Conservation (phyloP, 1,284 basidiomycete species). For the Microstroma glucosiphilum region DNA sequence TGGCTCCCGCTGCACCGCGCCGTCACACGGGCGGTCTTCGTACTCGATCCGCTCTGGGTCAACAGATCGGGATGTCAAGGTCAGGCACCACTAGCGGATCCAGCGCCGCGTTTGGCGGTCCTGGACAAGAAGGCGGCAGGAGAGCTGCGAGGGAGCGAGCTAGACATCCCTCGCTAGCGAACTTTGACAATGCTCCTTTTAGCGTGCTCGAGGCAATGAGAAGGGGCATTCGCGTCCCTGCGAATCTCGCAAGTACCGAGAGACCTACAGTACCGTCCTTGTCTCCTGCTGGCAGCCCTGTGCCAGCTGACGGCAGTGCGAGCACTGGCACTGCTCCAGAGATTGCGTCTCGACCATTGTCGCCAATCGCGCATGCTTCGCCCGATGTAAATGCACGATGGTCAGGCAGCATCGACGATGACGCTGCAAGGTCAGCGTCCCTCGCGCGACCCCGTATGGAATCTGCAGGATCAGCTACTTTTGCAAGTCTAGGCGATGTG, state of each 20-base stretch:
- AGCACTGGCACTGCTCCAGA: background rate
- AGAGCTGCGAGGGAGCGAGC: conserved; percentile 37
- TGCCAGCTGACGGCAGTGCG: no score
- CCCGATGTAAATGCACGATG: background rate
- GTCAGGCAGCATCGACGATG: background rate
- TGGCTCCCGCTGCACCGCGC: conserved; percentile 15
- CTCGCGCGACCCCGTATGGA: no score
- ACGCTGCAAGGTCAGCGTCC: no score
- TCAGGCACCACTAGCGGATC: conserved; percentile 14
- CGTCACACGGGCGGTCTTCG: conserved; percentile 36
- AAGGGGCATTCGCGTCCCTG: conserved; percentile 12
- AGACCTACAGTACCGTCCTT: background rate
- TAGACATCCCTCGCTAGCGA: conserved; percentile 19
- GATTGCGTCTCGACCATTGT: background rate
- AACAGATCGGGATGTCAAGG: conserved; percentile 14
- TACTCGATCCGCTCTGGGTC: conserved; percentile 30
- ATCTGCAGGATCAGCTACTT: no score
- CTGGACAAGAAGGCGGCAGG: conserved; percentile 21
- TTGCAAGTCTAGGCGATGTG: no score
- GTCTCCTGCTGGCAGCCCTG: background rate
- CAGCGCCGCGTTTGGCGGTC: conserved; percentile 22
- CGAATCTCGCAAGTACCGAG: background rate
- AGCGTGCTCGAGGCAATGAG: conserved; percentile 33
- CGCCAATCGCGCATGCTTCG: background rate
- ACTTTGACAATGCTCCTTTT: conserved; percentile 36